phyloP scores from a whole-genome alignment of 1,284 basidiomycete species.

The Trametes sp. region DNA sequence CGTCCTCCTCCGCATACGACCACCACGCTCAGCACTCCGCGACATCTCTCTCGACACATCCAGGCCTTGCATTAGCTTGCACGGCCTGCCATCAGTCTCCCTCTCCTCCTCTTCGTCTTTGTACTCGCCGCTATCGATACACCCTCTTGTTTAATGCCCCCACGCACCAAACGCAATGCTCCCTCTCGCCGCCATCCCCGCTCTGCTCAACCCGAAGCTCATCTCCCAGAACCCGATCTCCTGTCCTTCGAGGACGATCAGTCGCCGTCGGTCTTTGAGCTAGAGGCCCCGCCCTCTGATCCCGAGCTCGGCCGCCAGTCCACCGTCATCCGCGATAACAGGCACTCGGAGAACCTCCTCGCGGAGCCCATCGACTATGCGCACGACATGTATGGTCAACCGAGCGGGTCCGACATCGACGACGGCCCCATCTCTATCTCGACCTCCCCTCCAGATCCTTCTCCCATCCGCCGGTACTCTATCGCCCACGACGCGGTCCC shows the following conservation, averaged over 20 bases:
- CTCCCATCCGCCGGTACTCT: slow-evolving; percentile 22
- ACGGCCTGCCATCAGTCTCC: slow-evolving; percentile 23
- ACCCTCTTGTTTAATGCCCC: slow-evolving; percentile 39
- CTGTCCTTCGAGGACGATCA: slow-evolving; percentile 26
- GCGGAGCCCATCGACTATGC: slow-evolving; percentile 10
- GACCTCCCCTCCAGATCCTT: slow-evolving; percentile 25
- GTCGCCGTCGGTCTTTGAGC: slow-evolving; percentile 24
- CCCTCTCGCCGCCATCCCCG: slow-evolving; percentile 31
- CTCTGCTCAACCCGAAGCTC: slow-evolving; percentile 17
- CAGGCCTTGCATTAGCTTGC: slow-evolving; percentile 40
- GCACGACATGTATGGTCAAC: slow-evolving; percentile 15
- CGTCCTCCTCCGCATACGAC: slow-evolving; percentile 14
- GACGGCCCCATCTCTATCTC: slow-evolving; percentile 30
- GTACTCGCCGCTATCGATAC: slow-evolving; percentile 27
- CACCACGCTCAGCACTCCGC: not conserved
- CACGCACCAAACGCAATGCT: slow-evolving; percentile 39
- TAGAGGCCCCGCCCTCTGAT: slow-evolving; percentile 29
- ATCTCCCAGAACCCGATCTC: slow-evolving; percentile 16
- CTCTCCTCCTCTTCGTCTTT: slow-evolving; percentile 10
- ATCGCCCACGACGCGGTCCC: slow-evolving; percentile 2
- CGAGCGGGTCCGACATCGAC: slow-evolving; percentile 28
- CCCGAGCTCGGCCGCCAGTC: slow-evolving; percentile 29
- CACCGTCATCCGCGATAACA: slow-evolving; percentile 20
- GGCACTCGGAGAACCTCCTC: not conserved
- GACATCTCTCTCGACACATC: not conserved